phyloP scores from a whole-genome alignment of 768 basidiomycete species.

The Mycena galopus region DNA sequence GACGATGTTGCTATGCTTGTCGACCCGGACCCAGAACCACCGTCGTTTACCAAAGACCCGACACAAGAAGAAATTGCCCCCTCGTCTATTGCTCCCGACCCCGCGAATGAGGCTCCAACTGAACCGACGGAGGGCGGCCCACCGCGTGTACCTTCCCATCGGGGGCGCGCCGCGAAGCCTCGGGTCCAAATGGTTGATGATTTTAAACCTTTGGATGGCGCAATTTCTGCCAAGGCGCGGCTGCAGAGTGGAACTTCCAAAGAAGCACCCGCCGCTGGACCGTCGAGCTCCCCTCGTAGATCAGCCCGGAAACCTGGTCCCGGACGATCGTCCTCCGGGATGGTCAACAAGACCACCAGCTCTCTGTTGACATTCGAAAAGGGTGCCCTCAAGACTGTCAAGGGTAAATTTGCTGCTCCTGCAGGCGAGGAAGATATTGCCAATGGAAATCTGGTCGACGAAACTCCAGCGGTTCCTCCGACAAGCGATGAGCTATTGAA shows the following conservation, averaged over 20 bases:
- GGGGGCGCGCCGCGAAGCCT: constrained; percentile 64
- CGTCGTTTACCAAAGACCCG: not conserved
- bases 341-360: constrained; percentile 56
- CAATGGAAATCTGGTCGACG: constrained; percentile 31
- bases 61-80: not conserved
- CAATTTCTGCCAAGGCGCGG: constrained; percentile 65
- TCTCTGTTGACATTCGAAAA: constrained; percentile 69
- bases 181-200: constrained; percentile 67
- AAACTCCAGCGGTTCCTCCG: constrained; percentile 40
- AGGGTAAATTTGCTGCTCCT: constrained; percentile 53
- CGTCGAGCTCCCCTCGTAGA: constrained; percentile 28
- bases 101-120: not conserved
- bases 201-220: constrained; percentile 51
- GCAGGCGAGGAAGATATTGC: constrained; percentile 34
- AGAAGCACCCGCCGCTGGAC: constrained; percentile 14
- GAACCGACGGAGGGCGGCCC: not conserved
- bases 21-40: constrained; percentile 28
- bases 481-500: constrained; percentile 62
- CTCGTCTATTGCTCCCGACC: not conserved
- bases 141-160: constrained; percentile 54
- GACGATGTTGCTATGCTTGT: constrained; percentile 30
- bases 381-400: constrained; percentile 64
- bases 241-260: constrained; percentile 42
- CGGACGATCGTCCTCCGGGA: constrained; percentile 62
- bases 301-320: constrained; percentile 58